These are phyloP conservation scores for Zasmidium angulare DNA, from an alignment of 2,329 filamentous ascomycete species.

Conservation along the genomic window DNA sequence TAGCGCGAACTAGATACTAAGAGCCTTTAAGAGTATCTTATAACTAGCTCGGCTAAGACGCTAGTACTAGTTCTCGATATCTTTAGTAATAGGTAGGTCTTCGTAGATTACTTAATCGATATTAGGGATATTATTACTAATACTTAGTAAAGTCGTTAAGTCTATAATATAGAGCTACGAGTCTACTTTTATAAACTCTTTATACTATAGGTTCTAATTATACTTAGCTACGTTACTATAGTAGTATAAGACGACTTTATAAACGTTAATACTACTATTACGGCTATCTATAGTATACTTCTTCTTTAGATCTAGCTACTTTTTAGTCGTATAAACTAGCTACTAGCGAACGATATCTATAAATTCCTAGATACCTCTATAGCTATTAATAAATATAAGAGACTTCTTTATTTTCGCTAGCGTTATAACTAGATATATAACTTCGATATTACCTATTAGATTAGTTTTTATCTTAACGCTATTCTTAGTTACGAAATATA, in stretches of 20 bases:
- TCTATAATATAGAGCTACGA: not conserved
- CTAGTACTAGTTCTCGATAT: not conserved
- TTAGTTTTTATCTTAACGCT: not conserved
- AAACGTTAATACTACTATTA: not conserved
- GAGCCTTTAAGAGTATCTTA: not conserved
- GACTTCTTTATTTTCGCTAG: not conserved
- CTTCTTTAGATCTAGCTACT: not conserved
- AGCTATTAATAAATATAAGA: not conserved
- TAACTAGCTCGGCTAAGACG: not conserved
- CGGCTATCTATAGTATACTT: not conserved
- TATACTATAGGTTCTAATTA: not conserved
- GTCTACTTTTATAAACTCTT: not conserved
- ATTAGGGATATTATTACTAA: not conserved
- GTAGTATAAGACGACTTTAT: not conserved
- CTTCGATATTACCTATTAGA: not conserved
- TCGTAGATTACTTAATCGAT: not conserved
- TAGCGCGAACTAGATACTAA: not conserved
- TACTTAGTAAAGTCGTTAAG: not conserved
- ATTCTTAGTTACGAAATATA: not conserved
- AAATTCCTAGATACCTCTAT: not conserved
- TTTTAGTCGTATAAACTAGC: not conserved
- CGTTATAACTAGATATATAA: not conserved
- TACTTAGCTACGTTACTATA: not conserved
- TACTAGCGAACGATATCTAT: not conserved
- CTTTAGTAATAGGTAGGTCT: not conserved